Evolutionary conservation across 2,329 filamentous ascomycete species (phyloP), one percentile per base, ranked within the genome.

Genomic region (Raffaelea ambrosiae): DNA sequence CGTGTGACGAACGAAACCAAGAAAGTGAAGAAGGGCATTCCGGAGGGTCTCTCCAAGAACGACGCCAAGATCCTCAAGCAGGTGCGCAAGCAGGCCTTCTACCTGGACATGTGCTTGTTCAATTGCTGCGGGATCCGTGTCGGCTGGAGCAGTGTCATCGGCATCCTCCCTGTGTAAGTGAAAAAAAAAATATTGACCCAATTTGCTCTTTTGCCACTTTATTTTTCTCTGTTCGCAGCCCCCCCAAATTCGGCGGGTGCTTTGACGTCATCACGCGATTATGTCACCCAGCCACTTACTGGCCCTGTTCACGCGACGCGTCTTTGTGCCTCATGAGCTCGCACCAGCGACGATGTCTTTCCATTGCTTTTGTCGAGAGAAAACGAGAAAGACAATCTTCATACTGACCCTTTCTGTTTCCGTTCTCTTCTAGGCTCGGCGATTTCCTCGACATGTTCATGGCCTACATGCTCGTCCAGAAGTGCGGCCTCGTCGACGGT

Each of bases 91-190:
- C 77, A 85, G 50, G 89, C 93, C 31, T 95, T 95, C 66, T 77
- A 81, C 35, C 78, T 96, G 22, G 93, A 97, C 65, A 85, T 88
- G 72, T 79, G 77, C 48, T 77, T 95, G 5, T 94, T 91, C 70
- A 89, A 79, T 59, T 79, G 88, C 60, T 79, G 85, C 54, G 88
- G 89, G 40, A 76, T 95, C 50, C 79, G 83, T 49, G 90, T 97
- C 61, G 93, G 93, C 47, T 96, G 89, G 88, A 81, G 86, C 45
- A 86, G 84, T 57, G 77, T 95, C 49, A 87, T 97, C 58, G 93
- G 84, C 14, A 62, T 97, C 8, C 66, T 97, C 47, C 93, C 93
- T 57, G 79, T 79, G 78, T 88, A 75, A 74, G 86, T 76, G 48
- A 29, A 13, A 29, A 13, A 29, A n/a, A n/a, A n/a, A n/a, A n/a